These are phyloP conservation scores for Apiotrichum laibachii DNA, from an alignment of 1,284 basidiomycete genomes.

Conservation along the genomic window DNA sequence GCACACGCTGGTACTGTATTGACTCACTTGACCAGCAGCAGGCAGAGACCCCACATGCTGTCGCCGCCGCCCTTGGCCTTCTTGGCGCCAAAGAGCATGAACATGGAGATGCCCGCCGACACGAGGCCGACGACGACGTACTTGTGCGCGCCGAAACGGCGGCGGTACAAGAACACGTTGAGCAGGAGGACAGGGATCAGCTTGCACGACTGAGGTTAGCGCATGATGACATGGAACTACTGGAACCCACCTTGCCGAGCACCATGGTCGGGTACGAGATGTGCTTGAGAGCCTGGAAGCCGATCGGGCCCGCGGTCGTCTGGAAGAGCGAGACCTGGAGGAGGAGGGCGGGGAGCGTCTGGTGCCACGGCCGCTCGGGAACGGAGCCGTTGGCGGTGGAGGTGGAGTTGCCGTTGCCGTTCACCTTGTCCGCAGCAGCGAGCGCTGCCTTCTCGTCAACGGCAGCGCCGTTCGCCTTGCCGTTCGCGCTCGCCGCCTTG, in stretches of 20 bases:
- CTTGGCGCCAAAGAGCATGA: slow-evolving; percentile 71
- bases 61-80: slow-evolving; percentile 45
- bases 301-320: slow-evolving; percentile 88
- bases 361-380: slow-evolving; percentile 16
- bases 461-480: slow-evolving; percentile 16
- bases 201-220: slow-evolving; percentile 70
- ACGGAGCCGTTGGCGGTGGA: slow-evolving; percentile 10
- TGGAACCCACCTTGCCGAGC: slow-evolving; percentile 67
- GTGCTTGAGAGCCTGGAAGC: slow-evolving; percentile 88
- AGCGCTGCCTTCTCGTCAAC: background rate
- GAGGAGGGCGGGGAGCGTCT: slow-evolving; percentile 57
- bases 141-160: slow-evolving; percentile 87
- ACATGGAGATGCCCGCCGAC: slow-evolving; percentile 87
- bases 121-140: slow-evolving; percentile 91
- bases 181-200: slow-evolving; percentile 60
- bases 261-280: slow-evolving; percentile 99
- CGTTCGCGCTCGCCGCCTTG: background rate
- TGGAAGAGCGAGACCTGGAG: slow-evolving; percentile 82
- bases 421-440: background rate
- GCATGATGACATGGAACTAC: background rate
- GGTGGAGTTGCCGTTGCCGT: slow-evolving; percentile 17
- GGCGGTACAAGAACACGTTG: slow-evolving; percentile 66
- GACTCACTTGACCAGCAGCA: slow-evolving; percentile 47
- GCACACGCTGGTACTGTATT: too few relatives aligned
- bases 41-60: slow-evolving; percentile 42